phyloP scores from a whole-genome alignment of 495 filamentous ascomycete genomes.

The Coniosporium apollinis region DNA sequence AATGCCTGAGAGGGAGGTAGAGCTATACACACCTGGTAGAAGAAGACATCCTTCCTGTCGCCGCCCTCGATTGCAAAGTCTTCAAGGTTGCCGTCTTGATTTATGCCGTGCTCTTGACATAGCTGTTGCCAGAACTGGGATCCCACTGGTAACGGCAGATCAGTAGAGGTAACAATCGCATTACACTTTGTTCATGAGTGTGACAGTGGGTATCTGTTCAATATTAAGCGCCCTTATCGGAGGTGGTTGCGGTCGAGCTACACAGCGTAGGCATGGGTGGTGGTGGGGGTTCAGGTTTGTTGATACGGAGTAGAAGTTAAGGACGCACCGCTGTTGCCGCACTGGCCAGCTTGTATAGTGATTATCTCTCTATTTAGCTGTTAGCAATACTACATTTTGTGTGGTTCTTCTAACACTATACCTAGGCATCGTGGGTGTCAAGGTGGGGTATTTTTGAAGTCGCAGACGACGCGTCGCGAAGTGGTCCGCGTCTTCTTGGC shows the following conservation, averaged over 20 bases:
- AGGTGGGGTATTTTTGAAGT: too few species aligned
- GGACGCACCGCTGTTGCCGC: slow-evolving; percentile 89
- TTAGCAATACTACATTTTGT: slow-evolving; percentile 3
- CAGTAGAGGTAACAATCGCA: too few species aligned
- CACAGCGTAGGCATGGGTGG: too few species aligned
- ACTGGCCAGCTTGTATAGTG: slow-evolving; percentile 96
- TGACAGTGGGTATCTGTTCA: too few species aligned
- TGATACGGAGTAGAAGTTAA: slow-evolving; percentile 1
- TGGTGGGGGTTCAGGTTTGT: slow-evolving; percentile 11
- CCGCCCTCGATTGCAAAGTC: slow-evolving; percentile 92
- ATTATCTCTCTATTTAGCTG: slow-evolving; percentile 70
- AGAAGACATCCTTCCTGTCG: slow-evolving; percentile 97
- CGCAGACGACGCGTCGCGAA: slow-evolving; percentile 1
- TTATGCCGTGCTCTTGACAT: slow-evolving; percentile 95
- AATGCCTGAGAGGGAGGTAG: not conserved
- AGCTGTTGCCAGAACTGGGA: slow-evolving; percentile 96
- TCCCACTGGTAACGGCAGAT: slow-evolving; percentile 41
- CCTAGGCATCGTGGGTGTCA: not conserved
- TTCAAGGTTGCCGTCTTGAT: slow-evolving; percentile 87
- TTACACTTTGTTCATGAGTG: too few species aligned
- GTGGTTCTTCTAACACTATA: too few species aligned
- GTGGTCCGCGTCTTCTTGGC: not conserved
- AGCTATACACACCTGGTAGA: slow-evolving; percentile 54
- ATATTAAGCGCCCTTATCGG: too few species aligned
- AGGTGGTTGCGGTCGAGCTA: too few species aligned